phyloP scores from a whole-genome alignment of 2,329 filamentous ascomycete genomes.

The Aspergillus sergii region DNA sequence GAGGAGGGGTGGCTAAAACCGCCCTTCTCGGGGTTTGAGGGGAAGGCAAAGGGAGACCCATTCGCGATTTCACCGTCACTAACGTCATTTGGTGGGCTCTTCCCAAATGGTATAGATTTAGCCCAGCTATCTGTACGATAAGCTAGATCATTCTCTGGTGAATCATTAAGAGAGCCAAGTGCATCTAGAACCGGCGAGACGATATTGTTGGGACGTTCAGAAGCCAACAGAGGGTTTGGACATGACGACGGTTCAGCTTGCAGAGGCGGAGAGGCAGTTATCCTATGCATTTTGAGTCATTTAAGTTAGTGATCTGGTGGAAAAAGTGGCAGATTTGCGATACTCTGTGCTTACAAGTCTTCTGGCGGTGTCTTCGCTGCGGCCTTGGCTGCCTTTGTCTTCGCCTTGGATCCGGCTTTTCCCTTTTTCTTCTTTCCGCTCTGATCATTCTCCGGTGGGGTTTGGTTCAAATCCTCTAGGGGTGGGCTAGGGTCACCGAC shows the following conservation, averaged over 20 bases:
- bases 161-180: conserved; percentile 35
- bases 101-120: conserved; percentile 47
- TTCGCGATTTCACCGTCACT: conserved; percentile 37
- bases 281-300: conserved; percentile 23
- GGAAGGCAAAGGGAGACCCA: conserved; percentile 44
- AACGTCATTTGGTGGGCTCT: conserved; percentile 46
- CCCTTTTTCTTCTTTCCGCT: conserved; percentile 44
- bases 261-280: conserved; percentile 27
- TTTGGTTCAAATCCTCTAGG: conserved; percentile 29
- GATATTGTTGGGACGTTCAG: conserved; percentile 29
- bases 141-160: conserved; percentile 37
- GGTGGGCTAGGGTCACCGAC: conserved; percentile 34
- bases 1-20: conserved; percentile 48
- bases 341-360: conserved; percentile 37
- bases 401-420: conserved; percentile 39
- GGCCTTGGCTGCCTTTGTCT: conserved; percentile 38
- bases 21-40: conserved; percentile 39
- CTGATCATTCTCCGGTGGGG: conserved; percentile 34
- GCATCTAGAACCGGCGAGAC: conserved; percentile 44
- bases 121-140: conserved; percentile 48
- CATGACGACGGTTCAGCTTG: conserved; percentile 35
- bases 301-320: not conserved
- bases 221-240: conserved; percentile 28
- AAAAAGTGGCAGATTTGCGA: conserved; percentile 13
- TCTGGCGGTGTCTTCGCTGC: conserved; percentile 34